These are phyloP conservation scores for Pseudocohnilembus persalinus DNA, from an alignment of 169 alveolate species.

Conservation along the genomic window DNA sequence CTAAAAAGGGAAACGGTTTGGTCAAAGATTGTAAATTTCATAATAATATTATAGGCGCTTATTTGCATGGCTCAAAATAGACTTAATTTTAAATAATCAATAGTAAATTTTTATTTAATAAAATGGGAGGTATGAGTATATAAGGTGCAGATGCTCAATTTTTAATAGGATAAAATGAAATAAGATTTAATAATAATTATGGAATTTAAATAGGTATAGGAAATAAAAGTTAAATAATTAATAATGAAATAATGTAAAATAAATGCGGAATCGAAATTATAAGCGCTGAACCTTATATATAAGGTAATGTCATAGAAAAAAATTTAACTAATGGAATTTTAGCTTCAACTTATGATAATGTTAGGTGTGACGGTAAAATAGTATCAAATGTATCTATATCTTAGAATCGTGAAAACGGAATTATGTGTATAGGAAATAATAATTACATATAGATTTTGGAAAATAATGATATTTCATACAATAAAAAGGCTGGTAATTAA, in stretches of 20 bases:
- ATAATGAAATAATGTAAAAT: conserved; percentile 59
- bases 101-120: conserved; percentile 52
- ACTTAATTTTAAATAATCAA: conserved; percentile 53
- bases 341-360: conserved; percentile 40
- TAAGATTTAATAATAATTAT: conserved; percentile 66
- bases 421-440: conserved; percentile 62
- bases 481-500: conserved; percentile 83
- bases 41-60: conserved; percentile 48
- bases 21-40: conserved; percentile 43
- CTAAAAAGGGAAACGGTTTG: conserved; percentile 44
- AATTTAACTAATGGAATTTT: conserved; percentile 72
- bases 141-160: conserved; percentile 65
- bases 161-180: conserved; percentile 50
- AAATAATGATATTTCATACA: conserved; percentile 55
- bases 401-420: conserved; percentile 65
- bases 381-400: conserved; percentile 47
- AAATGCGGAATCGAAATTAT: conserved; percentile 54
- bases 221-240: conserved; percentile 58
- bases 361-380: conserved; percentile 54
- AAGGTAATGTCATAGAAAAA: conserved; percentile 64
- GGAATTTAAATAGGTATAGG: conserved; percentile 71
- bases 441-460: conserved; percentile 66
- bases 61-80: conserved; percentile 44
- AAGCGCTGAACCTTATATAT: conserved; percentile 66
- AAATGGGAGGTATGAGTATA: conserved; percentile 60